Evolutionary conservation across 306 rosid species (phyloP).

Genomic region (Medicago arabica): DNA sequence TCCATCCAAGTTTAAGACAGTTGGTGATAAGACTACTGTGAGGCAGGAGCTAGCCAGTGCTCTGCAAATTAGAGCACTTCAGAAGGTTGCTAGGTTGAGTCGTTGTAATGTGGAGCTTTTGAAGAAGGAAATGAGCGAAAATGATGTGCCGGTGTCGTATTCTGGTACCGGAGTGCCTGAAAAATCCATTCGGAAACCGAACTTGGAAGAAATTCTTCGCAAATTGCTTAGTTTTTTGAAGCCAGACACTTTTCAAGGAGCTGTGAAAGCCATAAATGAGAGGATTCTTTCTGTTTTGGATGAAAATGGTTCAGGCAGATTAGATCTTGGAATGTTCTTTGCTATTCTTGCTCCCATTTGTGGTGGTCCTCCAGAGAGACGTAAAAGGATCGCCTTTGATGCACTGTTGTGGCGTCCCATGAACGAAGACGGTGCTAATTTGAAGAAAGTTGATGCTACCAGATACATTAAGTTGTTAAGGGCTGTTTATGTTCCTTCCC

Average conservation of each 20-base stretch:
- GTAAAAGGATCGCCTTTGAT: conserved; percentile 83
- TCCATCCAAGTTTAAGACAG: conserved; percentile 68
- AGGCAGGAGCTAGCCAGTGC: conserved; percentile 75
- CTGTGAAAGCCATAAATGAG: conserved; percentile 92
- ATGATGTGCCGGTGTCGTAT: conserved; percentile 82
- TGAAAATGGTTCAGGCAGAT: conserved; percentile 79
- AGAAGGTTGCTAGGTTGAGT: conserved; percentile 85
- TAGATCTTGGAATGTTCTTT: conserved; percentile 88
- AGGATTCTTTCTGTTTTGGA: conserved; percentile 90
- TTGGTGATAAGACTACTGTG: conserved; percentile 75
- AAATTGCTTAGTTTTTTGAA: conserved; percentile 77
- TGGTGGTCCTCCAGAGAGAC: conserved; percentile 79
- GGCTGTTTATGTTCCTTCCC: conserved; percentile 77
- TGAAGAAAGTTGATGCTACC: conserved; percentile 68
- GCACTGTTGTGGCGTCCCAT: conserved; percentile 96
- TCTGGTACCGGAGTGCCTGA: conserved; percentile 86
- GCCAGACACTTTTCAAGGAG: conserved; percentile 98
- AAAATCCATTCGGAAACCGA: conserved; percentile 92
- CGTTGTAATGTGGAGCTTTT: conserved; percentile 86
- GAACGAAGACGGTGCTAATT: conserved; percentile 77
- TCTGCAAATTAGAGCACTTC: conserved; percentile 82
- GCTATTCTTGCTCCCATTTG: conserved; percentile 96
- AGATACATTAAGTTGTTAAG: conserved; percentile 77
- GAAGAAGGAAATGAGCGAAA: conserved; percentile 89
- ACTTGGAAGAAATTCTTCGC: conserved; percentile 85